phyloP scores from a whole-genome alignment of 2,329 filamentous ascomycete genomes.

The Lecanicillium sp. region DNA sequence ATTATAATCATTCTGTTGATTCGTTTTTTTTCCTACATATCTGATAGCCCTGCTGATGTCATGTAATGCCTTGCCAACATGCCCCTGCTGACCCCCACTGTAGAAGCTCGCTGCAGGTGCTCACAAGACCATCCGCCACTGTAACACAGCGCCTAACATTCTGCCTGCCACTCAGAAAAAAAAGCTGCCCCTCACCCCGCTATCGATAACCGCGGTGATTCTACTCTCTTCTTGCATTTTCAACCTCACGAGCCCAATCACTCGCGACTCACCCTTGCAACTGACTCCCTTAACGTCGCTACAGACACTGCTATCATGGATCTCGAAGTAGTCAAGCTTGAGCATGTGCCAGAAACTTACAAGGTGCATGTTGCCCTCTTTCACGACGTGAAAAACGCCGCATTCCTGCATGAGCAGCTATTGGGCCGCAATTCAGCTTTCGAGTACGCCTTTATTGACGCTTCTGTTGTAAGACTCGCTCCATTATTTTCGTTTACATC shows the following conservation, averaged over 20 bases:
- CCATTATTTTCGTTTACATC: background rate
- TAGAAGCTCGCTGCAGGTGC: background rate
- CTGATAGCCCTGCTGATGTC: too few species aligned
- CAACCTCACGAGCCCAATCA: too few species aligned
- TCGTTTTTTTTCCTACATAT: too few species aligned
- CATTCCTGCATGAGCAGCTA: constrained; percentile 74
- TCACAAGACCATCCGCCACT: too few species aligned
- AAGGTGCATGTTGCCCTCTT: constrained; percentile 71
- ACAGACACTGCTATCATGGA: constrained; percentile 16
- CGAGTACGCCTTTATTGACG: constrained; percentile 92
- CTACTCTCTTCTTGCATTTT: too few species aligned
- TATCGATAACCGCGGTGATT: background rate
- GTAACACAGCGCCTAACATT: too few species aligned
- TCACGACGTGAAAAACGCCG: constrained; percentile 67
- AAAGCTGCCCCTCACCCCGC: constrained; percentile 8
- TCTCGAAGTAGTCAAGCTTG: constrained; percentile 63
- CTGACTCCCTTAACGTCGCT: constrained; percentile 29
- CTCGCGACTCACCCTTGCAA: too few species aligned
- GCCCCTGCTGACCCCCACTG: background rate
- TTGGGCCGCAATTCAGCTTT: constrained; percentile 78
- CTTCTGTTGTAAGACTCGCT: constrained; percentile 56
- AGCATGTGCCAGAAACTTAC: constrained; percentile 66
- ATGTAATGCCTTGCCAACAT: too few species aligned
- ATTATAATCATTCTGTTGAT: too few species aligned
- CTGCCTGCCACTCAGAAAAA: too few species aligned